Evolutionary conservation across 352 stramenopile genomes (phyloP).

Genomic region (Phytophthora meadii): DNA sequence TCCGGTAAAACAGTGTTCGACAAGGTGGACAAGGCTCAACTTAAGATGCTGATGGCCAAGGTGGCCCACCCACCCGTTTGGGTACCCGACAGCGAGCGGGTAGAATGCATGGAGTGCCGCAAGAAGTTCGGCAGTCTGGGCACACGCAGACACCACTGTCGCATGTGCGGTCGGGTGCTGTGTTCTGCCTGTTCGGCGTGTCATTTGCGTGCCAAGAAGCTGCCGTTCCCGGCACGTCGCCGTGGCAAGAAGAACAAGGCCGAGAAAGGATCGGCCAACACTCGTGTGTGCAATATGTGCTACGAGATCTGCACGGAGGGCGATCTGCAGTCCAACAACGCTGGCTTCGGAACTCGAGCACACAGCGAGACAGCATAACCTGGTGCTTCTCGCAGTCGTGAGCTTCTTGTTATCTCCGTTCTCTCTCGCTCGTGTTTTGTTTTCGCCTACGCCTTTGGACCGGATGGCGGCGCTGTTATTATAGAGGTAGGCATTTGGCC

Average conservation of each 20-base stretch:
- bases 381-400: not conserved
- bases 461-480: conserved; percentile 26
- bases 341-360: conserved; percentile 10
- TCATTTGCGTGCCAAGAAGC: conserved; percentile 56
- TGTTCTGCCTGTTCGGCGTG: conserved; percentile 57
- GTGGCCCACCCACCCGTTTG: conserved; percentile 54
- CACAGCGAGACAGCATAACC: conserved; percentile 37
- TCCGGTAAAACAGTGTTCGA: conserved; percentile 69
- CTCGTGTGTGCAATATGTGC: conserved; percentile 80
- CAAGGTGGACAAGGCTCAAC: conserved; percentile 51
- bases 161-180: conserved; percentile 61
- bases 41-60: conserved; percentile 63
- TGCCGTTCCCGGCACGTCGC: conserved; percentile 47
- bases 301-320: conserved; percentile 59
- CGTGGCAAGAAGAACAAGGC: conserved; percentile 66
- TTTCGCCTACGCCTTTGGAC: conserved; percentile 21
- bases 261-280: conserved; percentile 53
- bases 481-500: conserved; percentile 28
- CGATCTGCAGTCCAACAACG: conserved; percentile 17
- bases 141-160: conserved; percentile 63
- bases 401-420: conserved; percentile 18
- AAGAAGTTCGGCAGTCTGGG: conserved; percentile 58
- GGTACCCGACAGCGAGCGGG: conserved; percentile 57
- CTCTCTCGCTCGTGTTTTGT: conserved; percentile 2
- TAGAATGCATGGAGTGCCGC: conserved; percentile 63